Evolutionary conservation across 345 rosid genomes (phyloP).

Genomic region (Melaleuca alternifolia): DNA sequence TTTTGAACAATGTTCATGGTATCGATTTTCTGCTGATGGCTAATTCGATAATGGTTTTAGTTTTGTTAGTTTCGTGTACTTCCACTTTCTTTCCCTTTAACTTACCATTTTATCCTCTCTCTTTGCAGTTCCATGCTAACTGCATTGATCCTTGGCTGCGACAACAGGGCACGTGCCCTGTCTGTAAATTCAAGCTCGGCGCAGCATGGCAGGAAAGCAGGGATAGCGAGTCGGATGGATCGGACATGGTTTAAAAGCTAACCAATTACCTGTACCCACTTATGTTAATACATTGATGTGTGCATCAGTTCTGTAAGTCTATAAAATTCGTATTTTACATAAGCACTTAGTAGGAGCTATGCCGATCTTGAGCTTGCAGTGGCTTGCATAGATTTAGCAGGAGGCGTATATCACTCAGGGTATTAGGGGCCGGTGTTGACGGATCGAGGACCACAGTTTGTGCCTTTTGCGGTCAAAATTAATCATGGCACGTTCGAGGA

Average conservation of each 20-base stretch:
- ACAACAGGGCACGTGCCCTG: constrained; percentile 58
- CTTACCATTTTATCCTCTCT: neutral
- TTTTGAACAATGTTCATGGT: neutral
- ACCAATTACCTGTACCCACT: neutral
- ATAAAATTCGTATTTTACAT: neutral
- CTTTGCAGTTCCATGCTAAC: constrained; percentile 54
- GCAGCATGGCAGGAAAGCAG: constrained; percentile 37
- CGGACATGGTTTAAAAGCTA: constrained; percentile 32
- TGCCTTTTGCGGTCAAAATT: neutral
- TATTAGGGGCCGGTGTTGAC: neutral
- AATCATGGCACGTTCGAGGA: neutral
- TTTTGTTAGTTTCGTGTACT: neutral
- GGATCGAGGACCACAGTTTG: neutral
- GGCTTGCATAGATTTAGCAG: neutral
- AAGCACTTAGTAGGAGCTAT: neutral
- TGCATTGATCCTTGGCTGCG: constrained; percentile 70
- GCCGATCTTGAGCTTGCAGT: neutral
- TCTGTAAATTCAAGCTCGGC: constrained; percentile 42
- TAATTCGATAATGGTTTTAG: neutral
- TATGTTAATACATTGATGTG: neutral
- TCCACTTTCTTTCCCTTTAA: neutral
- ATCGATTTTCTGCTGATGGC: neutral
- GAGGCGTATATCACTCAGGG: neutral
- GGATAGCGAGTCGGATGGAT: constrained; percentile 43
- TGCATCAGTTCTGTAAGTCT: neutral